phyloP scores from a whole-genome alignment of 129 eudicot species.

The Chrysanthemum makinoi region DNA sequence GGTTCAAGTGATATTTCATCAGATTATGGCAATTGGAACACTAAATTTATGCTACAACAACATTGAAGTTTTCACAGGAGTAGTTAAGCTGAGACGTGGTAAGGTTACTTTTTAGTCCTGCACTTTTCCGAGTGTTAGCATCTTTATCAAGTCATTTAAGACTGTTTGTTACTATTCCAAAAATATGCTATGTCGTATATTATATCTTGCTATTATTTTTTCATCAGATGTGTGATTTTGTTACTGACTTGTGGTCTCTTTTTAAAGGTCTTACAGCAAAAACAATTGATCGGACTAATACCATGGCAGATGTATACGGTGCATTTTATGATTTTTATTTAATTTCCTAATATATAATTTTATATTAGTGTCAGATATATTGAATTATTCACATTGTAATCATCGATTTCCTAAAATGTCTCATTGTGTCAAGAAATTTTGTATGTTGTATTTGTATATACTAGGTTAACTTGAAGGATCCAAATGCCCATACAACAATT shows the following conservation, averaged over 20 bases:
- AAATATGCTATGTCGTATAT: not conserved
- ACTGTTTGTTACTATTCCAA: not conserved
- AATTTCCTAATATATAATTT: too few species aligned
- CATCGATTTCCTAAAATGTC: not conserved
- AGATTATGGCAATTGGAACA: slow-evolving; percentile 98
- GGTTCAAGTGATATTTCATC: not conserved
- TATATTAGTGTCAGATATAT: too few species aligned
- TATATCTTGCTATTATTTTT: not conserved
- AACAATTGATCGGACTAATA: slow-evolving; percentile 73
- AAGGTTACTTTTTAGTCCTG: slow-evolving; percentile 25
- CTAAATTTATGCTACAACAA: slow-evolving; percentile 89
- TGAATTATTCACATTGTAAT: not conserved
- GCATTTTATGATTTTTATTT: slow-evolving; percentile 81
- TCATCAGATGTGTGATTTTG: not conserved
- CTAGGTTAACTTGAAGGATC: slow-evolving; percentile 68
- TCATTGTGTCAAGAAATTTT: not conserved
- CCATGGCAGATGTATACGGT: slow-evolving; percentile 81
- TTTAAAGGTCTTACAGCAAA: slow-evolving; percentile 84
- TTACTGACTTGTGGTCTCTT: not conserved
- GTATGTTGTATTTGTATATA: slow-evolving; percentile 17
- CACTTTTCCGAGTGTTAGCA: too few species aligned
- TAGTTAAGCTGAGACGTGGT: slow-evolving; percentile 97
- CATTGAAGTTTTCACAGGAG: slow-evolving; percentile 85
- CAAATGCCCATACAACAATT: slow-evolving; percentile 57
- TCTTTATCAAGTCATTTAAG: too few species aligned